Evolutionary conservation across 371 early-diverging fungal genomes (phyloP).

Genomic region (Mortierella sp.): DNA sequence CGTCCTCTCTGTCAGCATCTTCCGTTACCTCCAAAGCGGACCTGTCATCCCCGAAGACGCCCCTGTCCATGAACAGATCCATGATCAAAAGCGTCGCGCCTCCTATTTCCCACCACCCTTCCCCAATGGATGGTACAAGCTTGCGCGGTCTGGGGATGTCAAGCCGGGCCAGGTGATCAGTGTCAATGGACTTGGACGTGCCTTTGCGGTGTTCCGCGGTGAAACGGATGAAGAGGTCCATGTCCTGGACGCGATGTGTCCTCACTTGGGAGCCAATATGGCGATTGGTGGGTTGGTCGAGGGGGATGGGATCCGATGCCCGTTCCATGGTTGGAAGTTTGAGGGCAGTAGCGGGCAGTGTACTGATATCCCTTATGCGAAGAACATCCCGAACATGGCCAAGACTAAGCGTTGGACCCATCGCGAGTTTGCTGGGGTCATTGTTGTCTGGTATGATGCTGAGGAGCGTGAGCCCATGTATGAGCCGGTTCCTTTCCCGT

Average conservation of each 20-base stretch:
- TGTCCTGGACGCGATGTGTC: slow-evolving; percentile 52
- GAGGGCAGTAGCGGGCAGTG: slow-evolving; percentile 41
- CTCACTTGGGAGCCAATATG: slow-evolving; percentile 54
- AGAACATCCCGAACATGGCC: slow-evolving; percentile 44
- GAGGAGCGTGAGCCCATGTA: slow-evolving; percentile 55
- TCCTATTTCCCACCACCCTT: slow-evolving; percentile 48
- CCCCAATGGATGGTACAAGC: slow-evolving; percentile 57
- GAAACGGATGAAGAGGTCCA: slow-evolving; percentile 42
- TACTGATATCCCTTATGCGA: slow-evolving; percentile 53
- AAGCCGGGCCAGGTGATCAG: slow-evolving; percentile 54
- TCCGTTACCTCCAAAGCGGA: slow-evolving; percentile 29
- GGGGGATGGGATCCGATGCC: slow-evolving; percentile 45
- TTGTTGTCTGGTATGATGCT: slow-evolving; percentile 53
- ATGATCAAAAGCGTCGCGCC: slow-evolving; percentile 53
- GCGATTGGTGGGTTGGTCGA: slow-evolving; percentile 54
- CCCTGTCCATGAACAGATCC: slow-evolving; percentile 44
- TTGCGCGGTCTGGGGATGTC: slow-evolving; percentile 47
- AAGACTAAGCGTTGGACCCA: slow-evolving; percentile 51
- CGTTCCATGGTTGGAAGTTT: slow-evolving; percentile 57
- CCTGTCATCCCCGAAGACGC: slow-evolving; percentile 25
- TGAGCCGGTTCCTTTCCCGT: slow-evolving; percentile 50
- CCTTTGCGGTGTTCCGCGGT: slow-evolving; percentile 51
- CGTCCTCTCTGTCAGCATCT: slow-evolving; percentile 6
- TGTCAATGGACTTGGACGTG: slow-evolving; percentile 48
- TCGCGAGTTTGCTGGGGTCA: slow-evolving; percentile 48